A percentile compares a stretch with the other conserved stretches of the same genome.
phyloP scores from a whole-genome alignment of 306 rosid genomes.

The Dalbergia oliveri region DNA sequence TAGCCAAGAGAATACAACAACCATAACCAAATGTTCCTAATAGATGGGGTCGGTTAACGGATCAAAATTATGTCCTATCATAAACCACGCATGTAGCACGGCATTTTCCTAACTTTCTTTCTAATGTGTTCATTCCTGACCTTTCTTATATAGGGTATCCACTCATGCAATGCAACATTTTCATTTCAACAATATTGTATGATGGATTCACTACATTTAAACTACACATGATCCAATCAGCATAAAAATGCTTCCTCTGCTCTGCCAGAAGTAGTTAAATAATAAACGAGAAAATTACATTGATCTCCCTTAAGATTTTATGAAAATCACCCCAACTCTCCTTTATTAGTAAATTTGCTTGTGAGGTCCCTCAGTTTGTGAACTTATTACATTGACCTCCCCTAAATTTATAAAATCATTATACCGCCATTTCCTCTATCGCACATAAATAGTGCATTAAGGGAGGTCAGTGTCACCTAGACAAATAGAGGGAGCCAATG shows the following conservation, averaged over 20 bases:
- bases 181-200: background rate
- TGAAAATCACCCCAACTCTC: too few species aligned
- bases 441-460: too few species aligned
- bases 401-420: too few species aligned
- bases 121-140: background rate
- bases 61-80: background rate
- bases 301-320: too few species aligned
- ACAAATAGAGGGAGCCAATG: too few species aligned
- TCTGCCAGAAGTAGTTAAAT: background rate
- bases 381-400: too few species aligned
- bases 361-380: too few species aligned
- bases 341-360: too few species aligned
- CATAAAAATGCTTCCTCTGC: background rate
- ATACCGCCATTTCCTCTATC: too few species aligned
- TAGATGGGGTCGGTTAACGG: background rate
- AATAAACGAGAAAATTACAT: too few species aligned
- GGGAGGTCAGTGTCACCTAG: too few species aligned
- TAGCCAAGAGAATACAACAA: background rate
- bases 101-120: background rate
- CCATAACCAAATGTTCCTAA: too few species aligned
- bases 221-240: constrained; percentile 18
- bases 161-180: background rate
- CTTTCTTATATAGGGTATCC: background rate
- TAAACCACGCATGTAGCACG: background rate
- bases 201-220: background rate